phyloP scores from a whole-genome alignment of 371 early-diverging fungal genomes.

The Mortierella polycephala region DNA sequence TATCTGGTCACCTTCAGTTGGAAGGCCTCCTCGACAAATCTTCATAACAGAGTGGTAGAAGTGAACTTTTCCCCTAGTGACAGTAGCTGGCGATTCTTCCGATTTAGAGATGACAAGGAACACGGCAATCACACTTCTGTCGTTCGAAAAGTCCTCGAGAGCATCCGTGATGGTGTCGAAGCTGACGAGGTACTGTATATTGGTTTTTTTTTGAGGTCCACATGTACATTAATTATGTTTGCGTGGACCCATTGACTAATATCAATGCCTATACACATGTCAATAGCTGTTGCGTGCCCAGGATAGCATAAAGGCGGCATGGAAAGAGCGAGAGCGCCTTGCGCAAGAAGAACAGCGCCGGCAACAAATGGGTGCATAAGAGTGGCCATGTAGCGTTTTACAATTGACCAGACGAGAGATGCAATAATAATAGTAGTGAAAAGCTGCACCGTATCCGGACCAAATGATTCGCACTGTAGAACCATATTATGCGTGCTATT shows the following conservation, averaged over 20 bases:
- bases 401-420: neutral
- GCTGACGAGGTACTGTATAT: conserved; percentile 65
- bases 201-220: neutral
- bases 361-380: neutral
- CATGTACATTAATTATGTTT: neutral
- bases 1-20: conserved; percentile 14
- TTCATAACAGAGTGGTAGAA: conserved; percentile 79
- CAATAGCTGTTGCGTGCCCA: conserved; percentile 27
- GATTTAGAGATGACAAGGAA: conserved; percentile 88
- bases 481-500: neutral
- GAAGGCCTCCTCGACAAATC: conserved; percentile 15
- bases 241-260: neutral
- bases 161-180: conserved; percentile 82
- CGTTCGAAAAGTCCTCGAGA: conserved; percentile 75
- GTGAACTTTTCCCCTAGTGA: conserved; percentile 69
- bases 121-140: conserved; percentile 82
- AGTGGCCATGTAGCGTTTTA: too few species aligned
- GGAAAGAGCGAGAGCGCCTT: conserved; percentile 39
- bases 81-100: conserved; percentile 82
- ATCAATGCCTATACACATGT: neutral
- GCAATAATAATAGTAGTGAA: neutral
- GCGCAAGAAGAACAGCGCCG: conserved; percentile 8
- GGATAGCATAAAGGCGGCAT: conserved; percentile 29
- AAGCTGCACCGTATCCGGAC: too few species aligned
- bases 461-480: too few species aligned